Percentiles rank a stretch among this genome's conserved stretches.
These are phyloP conservation scores for Tetrahymena elliotti DNA, from an alignment of 73 alveolate genomes.

Conservation along the genomic window DNA sequence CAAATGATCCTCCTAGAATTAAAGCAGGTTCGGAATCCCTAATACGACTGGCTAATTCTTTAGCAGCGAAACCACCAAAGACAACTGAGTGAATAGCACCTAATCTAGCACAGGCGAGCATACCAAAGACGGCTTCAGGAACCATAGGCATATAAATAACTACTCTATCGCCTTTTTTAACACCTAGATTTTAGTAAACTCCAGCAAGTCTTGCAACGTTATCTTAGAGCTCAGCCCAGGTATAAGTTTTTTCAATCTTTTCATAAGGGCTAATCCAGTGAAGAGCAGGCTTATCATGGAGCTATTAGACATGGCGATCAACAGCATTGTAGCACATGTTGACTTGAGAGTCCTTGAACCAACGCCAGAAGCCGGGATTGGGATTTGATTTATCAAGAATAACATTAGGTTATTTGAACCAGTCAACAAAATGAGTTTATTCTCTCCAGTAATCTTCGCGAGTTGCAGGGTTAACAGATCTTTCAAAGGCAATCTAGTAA, in stretches of 20 bases:
- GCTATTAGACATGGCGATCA: slow-evolving; percentile 87
- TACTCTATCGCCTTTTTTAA: slow-evolving; percentile 90
- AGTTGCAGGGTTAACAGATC: not conserved
- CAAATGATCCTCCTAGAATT: slow-evolving; percentile 90
- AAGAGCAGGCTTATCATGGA: slow-evolving; percentile 68
- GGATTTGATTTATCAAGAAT: not conserved
- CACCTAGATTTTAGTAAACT: slow-evolving; percentile 68
- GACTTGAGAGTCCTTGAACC: slow-evolving; percentile 63
- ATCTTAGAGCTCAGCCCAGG: slow-evolving; percentile 74
- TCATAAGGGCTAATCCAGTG: slow-evolving; percentile 71
- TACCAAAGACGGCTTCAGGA: slow-evolving; percentile 92
- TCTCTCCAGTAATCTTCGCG: slow-evolving; percentile 18
- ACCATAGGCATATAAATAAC: slow-evolving; percentile 98
- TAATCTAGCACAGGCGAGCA: slow-evolving; percentile 97
- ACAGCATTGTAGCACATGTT: slow-evolving; percentile 96
- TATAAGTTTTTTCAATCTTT: slow-evolving; percentile 52
- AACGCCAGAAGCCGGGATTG: slow-evolving; percentile 16
- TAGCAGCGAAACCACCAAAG: slow-evolving; percentile 99
- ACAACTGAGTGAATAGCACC: slow-evolving; percentile 99
- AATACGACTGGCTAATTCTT: slow-evolving; percentile 89
- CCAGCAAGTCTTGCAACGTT: slow-evolving; percentile 86
- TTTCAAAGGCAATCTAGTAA: not conserved
- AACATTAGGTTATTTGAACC: slow-evolving; percentile 3
- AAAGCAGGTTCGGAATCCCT: slow-evolving; percentile 82
- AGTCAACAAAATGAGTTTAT: slow-evolving; percentile 23